Conservation (phyloP, 129 eudicot species). For the Saussurea involucrata region DNA sequence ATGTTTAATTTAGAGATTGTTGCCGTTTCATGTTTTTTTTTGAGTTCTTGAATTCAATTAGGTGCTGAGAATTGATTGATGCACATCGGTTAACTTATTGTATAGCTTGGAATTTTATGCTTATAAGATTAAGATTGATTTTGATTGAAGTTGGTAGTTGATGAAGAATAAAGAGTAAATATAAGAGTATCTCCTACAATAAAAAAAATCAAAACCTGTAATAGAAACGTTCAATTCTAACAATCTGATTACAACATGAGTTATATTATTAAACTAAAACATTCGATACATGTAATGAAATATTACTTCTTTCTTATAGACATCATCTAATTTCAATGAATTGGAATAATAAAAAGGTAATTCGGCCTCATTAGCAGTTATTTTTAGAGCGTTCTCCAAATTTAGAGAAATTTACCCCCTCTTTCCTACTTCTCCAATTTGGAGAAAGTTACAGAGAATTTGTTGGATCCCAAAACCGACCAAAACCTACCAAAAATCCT, state of each 20-base stretch:
- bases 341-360: neutral
- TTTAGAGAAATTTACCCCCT: neutral
- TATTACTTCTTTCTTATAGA: neutral
- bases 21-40: neutral
- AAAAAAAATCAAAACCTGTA: neutral
- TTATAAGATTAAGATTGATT: slow-evolving; percentile 12
- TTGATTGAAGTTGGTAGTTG: slow-evolving; percentile 10
- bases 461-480: neutral
- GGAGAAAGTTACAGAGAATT: neutral
- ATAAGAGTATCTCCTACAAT: neutral
- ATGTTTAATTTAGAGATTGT: neutral
- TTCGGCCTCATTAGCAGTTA: neutral
- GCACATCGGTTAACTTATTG: neutral
- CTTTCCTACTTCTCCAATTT: too few species aligned
- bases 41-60: neutral
- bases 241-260: neutral
- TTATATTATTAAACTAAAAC: too few species aligned
- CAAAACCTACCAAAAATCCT: neutral
- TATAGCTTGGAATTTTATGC: neutral
- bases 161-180: neutral
- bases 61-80: neutral
- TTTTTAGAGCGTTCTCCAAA: neutral
- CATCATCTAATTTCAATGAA: neutral
- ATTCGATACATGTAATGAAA: neutral
- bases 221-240: neutral